These are phyloP conservation scores for Nannochloropsis oceanica DNA, from an alignment of 108 stramenopile species.

Conservation along the genomic window DNA sequence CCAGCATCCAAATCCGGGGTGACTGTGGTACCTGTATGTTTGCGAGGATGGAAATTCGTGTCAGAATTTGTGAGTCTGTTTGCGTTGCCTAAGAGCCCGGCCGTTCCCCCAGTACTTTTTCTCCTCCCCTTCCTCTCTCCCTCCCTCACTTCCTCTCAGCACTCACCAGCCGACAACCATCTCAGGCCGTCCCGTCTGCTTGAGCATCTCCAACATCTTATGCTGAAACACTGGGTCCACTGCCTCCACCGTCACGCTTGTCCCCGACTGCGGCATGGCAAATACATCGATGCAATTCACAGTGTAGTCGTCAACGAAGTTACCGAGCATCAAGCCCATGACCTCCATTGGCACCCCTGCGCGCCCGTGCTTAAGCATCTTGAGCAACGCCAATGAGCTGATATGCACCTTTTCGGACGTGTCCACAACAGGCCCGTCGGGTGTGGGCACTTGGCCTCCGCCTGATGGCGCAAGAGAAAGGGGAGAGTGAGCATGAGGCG, in stretches of 20 bases:
- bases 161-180: conserved; percentile 68
- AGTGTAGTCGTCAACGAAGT: conserved; percentile 98
- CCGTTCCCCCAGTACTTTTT: no score
- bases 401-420: conserved; percentile 65
- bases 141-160: background rate
- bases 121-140: background rate
- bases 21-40: conserved; percentile 70
- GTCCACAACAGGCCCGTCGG: conserved; percentile 26
- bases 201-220: conserved; percentile 97
- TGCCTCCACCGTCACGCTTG: conserved; percentile 90
- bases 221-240: conserved; percentile 98
- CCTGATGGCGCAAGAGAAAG: background rate
- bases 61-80: no score
- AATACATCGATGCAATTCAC: conserved; percentile 99
- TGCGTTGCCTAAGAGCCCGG: no score
- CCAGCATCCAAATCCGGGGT: conserved; percentile 99
- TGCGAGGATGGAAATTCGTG: no score
- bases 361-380: conserved; percentile 99
- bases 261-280: conserved; percentile 98
- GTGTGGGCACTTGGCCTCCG: conserved; percentile 14
- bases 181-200: conserved; percentile 83
- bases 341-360: conserved; percentile 99
- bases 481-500: no score
- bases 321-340: conserved; percentile 99
- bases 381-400: conserved; percentile 84